Evolutionary conservation across 129 eudicot genomes (phyloP).

Genomic region (Chrysanthemum makinoi): DNA sequence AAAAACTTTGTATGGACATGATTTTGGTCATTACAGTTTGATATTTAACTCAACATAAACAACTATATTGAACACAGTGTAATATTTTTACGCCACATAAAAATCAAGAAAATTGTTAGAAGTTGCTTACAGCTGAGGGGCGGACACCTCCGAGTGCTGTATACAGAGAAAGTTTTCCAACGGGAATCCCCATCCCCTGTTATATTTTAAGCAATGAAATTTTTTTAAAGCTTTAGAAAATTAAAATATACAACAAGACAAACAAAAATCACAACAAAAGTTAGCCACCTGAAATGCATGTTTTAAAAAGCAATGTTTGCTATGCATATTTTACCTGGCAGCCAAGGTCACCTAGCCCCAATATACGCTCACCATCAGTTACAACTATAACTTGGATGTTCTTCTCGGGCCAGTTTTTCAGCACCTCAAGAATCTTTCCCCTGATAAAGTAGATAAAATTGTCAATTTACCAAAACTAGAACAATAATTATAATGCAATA

Average conservation of each 20-base stretch:
- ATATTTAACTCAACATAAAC: background rate
- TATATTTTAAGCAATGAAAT: background rate
- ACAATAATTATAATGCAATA: background rate
- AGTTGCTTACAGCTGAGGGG: slow-evolving; percentile 74
- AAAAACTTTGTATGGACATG: too few species aligned
- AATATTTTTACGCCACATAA: background rate
- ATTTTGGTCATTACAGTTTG: too few species aligned
- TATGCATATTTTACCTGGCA: slow-evolving; percentile 61
- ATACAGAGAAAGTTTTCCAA: slow-evolving; percentile 87
- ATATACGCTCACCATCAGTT: slow-evolving; percentile 94
- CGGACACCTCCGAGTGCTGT: slow-evolving; percentile 99
- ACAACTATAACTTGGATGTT: slow-evolving; percentile 87
- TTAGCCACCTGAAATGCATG: slow-evolving; percentile 4
- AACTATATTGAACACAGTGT: background rate
- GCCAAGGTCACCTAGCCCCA: slow-evolving; percentile 95
- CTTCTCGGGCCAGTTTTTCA: slow-evolving; percentile 93
- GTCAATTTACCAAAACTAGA: background rate
- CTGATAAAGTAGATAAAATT: slow-evolving; percentile 25
- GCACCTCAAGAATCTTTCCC: slow-evolving; percentile 81
- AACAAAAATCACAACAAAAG: background rate
- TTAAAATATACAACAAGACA: background rate
- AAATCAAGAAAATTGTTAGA: background rate
- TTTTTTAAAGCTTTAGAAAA: background rate
- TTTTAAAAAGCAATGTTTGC: background rate
- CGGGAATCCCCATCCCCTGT: slow-evolving; percentile 98